Conservation (phyloP, 306 rosid genomes). For the Inga leiocalycina region DNA sequence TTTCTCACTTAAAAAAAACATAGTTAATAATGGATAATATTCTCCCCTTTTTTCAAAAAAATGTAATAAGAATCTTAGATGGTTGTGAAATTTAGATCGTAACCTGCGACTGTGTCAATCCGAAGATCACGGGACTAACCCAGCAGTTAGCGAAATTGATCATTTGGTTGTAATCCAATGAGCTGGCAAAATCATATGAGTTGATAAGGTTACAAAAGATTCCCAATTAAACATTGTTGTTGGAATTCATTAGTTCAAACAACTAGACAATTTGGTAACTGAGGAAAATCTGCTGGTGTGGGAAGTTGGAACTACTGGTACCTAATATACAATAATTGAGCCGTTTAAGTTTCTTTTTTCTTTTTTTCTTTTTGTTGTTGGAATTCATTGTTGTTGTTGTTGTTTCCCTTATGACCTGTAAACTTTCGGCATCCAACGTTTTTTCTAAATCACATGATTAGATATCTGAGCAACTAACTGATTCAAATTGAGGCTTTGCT, state of each 20-base stretch:
- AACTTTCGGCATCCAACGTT: no score
- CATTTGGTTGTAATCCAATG: background rate
- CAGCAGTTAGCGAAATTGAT: background rate
- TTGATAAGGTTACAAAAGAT: background rate
- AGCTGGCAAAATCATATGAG: conserved; percentile 1
- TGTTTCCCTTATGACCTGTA: no score
- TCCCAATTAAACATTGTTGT: background rate
- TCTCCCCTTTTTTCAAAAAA: background rate
- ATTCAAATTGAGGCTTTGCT: no score
- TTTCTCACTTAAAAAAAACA: background rate
- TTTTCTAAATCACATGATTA: no score
- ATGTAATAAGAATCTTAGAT: background rate
- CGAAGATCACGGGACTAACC: background rate
- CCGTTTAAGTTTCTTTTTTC: background rate
- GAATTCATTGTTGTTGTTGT: no score
- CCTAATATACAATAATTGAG: background rate
- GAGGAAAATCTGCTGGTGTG: background rate
- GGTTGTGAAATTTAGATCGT: background rate
- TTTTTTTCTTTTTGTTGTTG: no score
- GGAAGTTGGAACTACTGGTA: background rate
- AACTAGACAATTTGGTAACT: background rate
- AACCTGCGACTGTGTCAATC: background rate
- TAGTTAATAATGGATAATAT: background rate
- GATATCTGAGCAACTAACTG: no score
- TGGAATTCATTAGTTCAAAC: background rate